These are phyloP conservation scores for apple (Malus domestica) DNA, from an alignment of 306 rosid species.

Conservation along the genomic window ASM211411v1 NC_041794.1:2687501-2688000, in stretches of 20 bases:
- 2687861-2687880: too few relatives aligned
- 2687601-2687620: slow-evolving; percentile 8
- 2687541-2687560: not conserved
- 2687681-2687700: not conserved
- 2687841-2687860: not conserved
- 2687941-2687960: not conserved
- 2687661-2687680: slow-evolving; percentile 3
- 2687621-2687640: slow-evolving; percentile 6
- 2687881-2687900: not conserved
- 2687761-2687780: not conserved
- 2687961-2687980: not conserved
- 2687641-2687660: not conserved
- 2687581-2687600: not conserved
- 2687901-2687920: not conserved
- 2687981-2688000: not conserved
- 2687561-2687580: slow-evolving; percentile 5
- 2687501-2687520: not conserved
- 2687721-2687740: not conserved
- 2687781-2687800: not conserved
- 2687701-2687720: not conserved
- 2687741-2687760: not conserved
- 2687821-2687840: not conserved
- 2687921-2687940: not conserved
- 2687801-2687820: not conserved
- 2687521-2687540: not conserved